These are phyloP conservation scores for Leptographium galeiforme DNA, from an alignment of 2,329 filamentous ascomycete genomes.

Conservation along the genomic window DNA sequence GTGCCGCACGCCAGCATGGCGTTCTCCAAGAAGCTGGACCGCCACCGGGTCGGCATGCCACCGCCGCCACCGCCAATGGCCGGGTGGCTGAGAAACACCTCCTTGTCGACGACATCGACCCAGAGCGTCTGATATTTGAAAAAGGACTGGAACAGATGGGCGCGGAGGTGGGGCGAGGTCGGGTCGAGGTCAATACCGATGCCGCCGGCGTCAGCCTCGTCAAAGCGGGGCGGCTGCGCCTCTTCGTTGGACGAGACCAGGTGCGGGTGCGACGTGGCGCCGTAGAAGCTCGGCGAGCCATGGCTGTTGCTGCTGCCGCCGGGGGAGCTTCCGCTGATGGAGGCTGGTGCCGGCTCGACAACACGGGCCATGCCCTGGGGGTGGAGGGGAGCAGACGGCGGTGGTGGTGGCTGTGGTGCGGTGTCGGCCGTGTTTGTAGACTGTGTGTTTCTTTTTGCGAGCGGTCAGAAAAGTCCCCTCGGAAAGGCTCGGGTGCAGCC, in stretches of 20 bases:
- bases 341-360: not conserved
- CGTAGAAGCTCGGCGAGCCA: constrained; percentile 2
- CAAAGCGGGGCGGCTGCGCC: not conserved
- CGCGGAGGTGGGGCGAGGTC: constrained; percentile 4
- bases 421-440: not conserved
- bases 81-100: constrained; percentile 1
- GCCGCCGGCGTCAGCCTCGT: not conserved
- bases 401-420: not conserved
- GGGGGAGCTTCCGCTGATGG: not conserved
- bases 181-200: constrained; percentile 4
- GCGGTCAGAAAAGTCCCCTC: not conserved
- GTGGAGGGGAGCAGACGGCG: not conserved
- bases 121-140: constrained; percentile 7
- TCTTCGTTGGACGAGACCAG: not conserved
- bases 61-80: not conserved
- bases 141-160: constrained; percentile 2
- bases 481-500: no score
- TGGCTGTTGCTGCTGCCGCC: not conserved
- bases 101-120: constrained; percentile 3
- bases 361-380: not conserved
- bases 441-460: not conserved
- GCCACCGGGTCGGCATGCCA: not conserved
- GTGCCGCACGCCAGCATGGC: constrained; percentile 5
- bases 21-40: constrained; percentile 3
- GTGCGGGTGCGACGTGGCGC: constrained; percentile 4